Conservation (phyloP, 169 alveolate species). For the Besnoitia besnoiti region DNA sequence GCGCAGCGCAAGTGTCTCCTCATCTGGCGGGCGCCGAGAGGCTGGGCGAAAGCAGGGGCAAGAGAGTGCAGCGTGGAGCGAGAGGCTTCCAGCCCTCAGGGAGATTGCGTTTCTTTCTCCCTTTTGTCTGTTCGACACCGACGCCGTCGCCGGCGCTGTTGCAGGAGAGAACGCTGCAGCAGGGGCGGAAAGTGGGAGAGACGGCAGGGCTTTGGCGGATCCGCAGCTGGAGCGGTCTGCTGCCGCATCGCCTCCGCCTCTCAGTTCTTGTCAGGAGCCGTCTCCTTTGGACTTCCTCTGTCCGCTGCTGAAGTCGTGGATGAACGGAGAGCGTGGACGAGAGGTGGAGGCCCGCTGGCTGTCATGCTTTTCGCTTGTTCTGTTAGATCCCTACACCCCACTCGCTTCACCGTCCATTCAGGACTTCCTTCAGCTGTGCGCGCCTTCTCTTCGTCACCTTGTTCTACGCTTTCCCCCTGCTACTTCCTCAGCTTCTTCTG, state of each 20-base stretch:
- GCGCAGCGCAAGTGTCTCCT: not conserved
- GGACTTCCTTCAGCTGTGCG: not conserved
- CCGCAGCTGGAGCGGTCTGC: too few species aligned
- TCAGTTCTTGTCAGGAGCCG: not conserved
- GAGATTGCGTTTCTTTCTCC: not conserved
- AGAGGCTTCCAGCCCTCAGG: not conserved
- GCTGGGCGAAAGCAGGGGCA: not conserved
- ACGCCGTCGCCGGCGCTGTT: too few species aligned
- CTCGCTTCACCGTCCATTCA: not conserved
- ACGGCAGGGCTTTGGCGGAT: too few species aligned
- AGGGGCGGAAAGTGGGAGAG: too few species aligned
- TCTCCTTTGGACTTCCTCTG: not conserved
- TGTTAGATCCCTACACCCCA: not conserved
- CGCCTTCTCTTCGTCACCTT: conserved; percentile 7
- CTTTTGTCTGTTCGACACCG: not conserved
- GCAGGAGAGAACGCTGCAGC: too few species aligned
- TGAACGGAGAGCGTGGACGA: not conserved
- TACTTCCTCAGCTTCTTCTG: not conserved
- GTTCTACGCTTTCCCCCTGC: not conserved
- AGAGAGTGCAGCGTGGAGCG: not conserved
- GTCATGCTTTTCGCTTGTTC: not conserved
- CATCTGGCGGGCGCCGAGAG: not conserved
- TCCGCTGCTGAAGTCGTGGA: not conserved
- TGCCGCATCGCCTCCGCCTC: not conserved
- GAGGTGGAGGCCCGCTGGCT: not conserved